Base-by-base conservation (phyloP, 2,329 filamentous ascomycete species). In the Curvularia spicifera region DNA sequence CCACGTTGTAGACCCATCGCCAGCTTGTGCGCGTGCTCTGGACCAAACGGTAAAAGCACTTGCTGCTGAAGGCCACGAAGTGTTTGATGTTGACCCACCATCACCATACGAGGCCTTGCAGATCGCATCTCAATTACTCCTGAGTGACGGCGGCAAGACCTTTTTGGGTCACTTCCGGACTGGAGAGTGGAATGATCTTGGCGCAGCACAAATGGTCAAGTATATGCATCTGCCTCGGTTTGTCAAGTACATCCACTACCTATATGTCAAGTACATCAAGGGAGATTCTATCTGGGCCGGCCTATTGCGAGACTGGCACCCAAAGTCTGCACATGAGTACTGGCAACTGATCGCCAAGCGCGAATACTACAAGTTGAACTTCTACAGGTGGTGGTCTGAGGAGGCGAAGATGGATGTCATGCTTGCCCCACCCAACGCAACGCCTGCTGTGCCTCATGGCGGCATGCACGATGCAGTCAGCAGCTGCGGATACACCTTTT, bases 401-500 rank as follows among this genome's bases (percentile, higher is more conserved):
- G 84, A 85, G 37, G 73, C 71, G 15, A 80, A 87, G 46, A 79
- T 93, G 63, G 93, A 97, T 76, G 88, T 93, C 64, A 83, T 97
- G 65, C 78, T 97, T 33, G 87, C 90, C 9, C 90, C 91, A n/a
- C 92, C 89, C 0, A 97, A 97, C 74, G 92, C 93, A 0, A 96
- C 92, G 0, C 93, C 93, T 1, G 93, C 93, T 0, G 86, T 96
- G 3, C 93, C 93, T 0, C 93, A 96, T 73, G 86, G 88, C 46
- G 93, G 87, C 0, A 97, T 97, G 92, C 86, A 87, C 65, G 88
- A 94, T 68, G 91, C 91, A 2, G 87, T 95, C 44, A 90, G 89
- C 61, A 91, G 89, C 65, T 97, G 93, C 70, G 93, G 92, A 1
- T 97, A 98, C 72, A 97, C 93, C 0, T 97, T 97, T 74, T 78